Base-by-base conservation (phyloP, 2,329 filamentous ascomycete genomes). In the Claviceps spartinae region DNA sequence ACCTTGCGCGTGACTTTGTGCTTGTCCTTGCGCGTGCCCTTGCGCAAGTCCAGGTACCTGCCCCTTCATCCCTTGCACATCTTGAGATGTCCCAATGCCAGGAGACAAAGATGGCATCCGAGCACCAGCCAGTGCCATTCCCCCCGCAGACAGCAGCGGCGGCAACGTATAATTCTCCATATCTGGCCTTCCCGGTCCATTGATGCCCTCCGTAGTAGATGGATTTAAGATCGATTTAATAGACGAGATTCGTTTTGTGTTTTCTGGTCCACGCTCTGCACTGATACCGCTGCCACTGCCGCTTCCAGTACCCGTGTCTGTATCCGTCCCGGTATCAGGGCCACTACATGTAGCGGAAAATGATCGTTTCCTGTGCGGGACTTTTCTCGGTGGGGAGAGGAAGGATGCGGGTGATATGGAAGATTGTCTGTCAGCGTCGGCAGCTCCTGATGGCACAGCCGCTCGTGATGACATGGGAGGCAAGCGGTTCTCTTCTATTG, bases 141-240 rank as follows among this genome's bases (percentile, higher is more conserved):
- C 52, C 1, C 65, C 67, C 1, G 74, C 70, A 9, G 74, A 74
- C 52, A 69, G 68, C 38, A 74, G 60, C 2, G 69, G 68, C 2
- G 69, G 69, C 16, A 72, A 59, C 3, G 66, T 63, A 52, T 71
- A 73, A n/a, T 71, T 65, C 7, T 62, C 57, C 49, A 60, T 60
- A 47, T 66, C 64, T 47, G 71, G 61, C 53, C 68, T 63, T 55
- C 71, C 67, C 18, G 54, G 54, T 24, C 58, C 52, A 18, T 54
- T 56, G 8, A 55, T 57, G 20, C 58, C 54, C n/a, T 58, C 56
- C n/a, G 56, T 57, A 7, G 56, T 60, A 16, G 67, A 60, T 2
- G 81, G 81, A 56, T 88, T 89, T 13, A 90, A 69, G 45, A 89
- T 83, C 5, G 85, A 86, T 57, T 83, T 86, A 55, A 89, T 89